Evolutionary conservation across 2,329 filamentous ascomycete genomes (phyloP).

Genomic region (Epichloe sylvatica): DNA sequence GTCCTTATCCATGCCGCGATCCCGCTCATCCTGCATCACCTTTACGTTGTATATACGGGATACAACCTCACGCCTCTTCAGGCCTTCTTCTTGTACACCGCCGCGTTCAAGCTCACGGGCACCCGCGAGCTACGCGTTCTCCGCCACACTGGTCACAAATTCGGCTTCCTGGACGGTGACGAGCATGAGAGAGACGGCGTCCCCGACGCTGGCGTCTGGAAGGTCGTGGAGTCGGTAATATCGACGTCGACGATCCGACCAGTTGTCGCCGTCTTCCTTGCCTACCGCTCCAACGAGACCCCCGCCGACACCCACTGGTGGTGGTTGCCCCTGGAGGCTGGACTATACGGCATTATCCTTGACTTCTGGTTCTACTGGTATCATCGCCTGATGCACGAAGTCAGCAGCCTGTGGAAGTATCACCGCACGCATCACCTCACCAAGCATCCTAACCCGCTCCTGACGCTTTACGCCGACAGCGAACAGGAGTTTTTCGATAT

Average conservation of each 20-base stretch:
- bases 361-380: slow-evolving; percentile 8
- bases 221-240: background rate
- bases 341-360: slow-evolving; percentile 2
- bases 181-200: slow-evolving; percentile 5
- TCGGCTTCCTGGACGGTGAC: slow-evolving; percentile 5
- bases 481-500: slow-evolving; percentile 6
- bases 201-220: slow-evolving; percentile 3
- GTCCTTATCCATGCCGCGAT: slow-evolving; percentile 3
- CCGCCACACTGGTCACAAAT: slow-evolving; percentile 1
- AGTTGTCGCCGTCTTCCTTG: slow-evolving; percentile 2
- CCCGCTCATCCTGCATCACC: slow-evolving; percentile 4
- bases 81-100: slow-evolving; percentile 3
- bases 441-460: slow-evolving; percentile 5
- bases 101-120: slow-evolving; percentile 3
- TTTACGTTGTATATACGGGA: slow-evolving; percentile 4
- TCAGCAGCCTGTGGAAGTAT: slow-evolving; percentile 3
- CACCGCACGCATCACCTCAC: slow-evolving; percentile 6
- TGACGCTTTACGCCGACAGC: slow-evolving; percentile 3
- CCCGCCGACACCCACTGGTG: background rate
- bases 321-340: slow-evolving; percentile 1
- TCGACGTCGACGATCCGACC: slow-evolving; percentile 3
- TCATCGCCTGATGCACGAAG: slow-evolving; percentile 5
- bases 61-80: slow-evolving; percentile 3
- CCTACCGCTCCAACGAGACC: background rate
- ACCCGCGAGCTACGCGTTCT: slow-evolving; percentile 3